Percentiles rank a stretch among this genome's conserved stretches.
phyloP scores from a whole-genome alignment of 2,329 filamentous ascomycete genomes.

The Karstenula rhodostoma region DNA sequence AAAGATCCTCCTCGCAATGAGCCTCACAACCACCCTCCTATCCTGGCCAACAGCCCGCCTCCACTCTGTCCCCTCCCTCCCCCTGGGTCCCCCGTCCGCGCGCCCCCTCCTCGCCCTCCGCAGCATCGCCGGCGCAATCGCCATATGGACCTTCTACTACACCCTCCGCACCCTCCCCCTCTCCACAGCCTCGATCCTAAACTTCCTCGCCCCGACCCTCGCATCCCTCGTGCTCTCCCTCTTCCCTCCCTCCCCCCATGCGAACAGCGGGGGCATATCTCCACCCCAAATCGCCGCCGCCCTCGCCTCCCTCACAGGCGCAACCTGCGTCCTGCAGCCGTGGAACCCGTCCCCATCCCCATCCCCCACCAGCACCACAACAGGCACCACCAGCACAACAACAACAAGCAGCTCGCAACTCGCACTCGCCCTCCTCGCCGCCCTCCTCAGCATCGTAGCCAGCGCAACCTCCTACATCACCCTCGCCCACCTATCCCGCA shows the following conservation, averaged over 20 bases:
- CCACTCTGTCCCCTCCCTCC: not conserved
- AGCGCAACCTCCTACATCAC: conserved; percentile 3
- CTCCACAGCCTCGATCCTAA: not conserved
- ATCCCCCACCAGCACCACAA: no score
- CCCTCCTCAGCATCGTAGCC: not conserved
- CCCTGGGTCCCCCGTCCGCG: not conserved
- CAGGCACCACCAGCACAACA: no score
- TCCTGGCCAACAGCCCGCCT: not conserved
- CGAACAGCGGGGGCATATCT: not conserved
- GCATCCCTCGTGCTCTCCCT: conserved; percentile 3
- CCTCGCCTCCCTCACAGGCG: not conserved
- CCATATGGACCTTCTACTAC: conserved; percentile 14
- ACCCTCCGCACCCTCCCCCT: not conserved
- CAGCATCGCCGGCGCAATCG: conserved; percentile 5
- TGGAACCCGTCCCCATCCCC: no score
- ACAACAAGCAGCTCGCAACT: no score
- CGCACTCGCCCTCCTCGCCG: not conserved
- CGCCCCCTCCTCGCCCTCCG: conserved; percentile 7
- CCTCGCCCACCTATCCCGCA: not conserved
- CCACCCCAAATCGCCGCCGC: not conserved
- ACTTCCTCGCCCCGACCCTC: conserved; percentile 5
- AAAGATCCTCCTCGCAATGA: conserved; percentile 12
- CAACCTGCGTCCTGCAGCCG: conserved; percentile 6
- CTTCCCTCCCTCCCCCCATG: not conserved
- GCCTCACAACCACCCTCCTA: conserved; percentile 1